A percentile compares a stretch with the other conserved stretches of the same genome.
Evolutionary conservation across 176 grass and related monocot genomes (phyloP).

Genomic region (Pontederia crassipes): DNA sequence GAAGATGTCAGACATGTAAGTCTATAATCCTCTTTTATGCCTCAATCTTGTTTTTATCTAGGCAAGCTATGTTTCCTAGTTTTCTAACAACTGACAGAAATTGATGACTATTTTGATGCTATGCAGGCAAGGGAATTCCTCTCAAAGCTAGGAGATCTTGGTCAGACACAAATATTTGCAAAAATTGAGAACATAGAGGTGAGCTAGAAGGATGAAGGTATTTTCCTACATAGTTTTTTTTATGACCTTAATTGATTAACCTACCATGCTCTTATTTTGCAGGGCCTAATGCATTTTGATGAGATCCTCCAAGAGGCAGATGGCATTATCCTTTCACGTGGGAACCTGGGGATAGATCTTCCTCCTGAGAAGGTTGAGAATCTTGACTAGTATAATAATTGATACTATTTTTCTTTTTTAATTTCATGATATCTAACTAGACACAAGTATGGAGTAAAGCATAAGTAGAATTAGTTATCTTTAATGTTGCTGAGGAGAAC

Average conservation of each 20-base stretch:
- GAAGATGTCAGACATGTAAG: constrained; percentile 85
- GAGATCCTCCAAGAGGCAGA: constrained; percentile 90
- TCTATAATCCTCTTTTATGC: neutral
- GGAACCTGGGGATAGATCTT: constrained; percentile 93
- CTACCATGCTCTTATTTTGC: constrained; percentile 13
- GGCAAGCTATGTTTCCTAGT: neutral
- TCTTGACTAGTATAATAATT: neutral
- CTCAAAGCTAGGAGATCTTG: constrained; percentile 75
- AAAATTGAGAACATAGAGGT: constrained; percentile 99
- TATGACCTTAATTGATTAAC: neutral
- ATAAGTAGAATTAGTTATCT: neutral
- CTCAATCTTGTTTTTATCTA: neutral
- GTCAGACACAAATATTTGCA: constrained; percentile 95
- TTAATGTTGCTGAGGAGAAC: too few species aligned
- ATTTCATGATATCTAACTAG: neutral
- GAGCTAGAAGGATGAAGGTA: constrained; percentile 13
- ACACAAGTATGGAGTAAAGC: neutral
- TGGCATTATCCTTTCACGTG: constrained; percentile 95
- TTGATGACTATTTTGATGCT: neutral
- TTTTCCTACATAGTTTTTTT: neutral
- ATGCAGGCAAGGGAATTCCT: constrained; percentile 70
- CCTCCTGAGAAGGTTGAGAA: constrained; percentile 80
- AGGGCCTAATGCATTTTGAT: constrained; percentile 98
- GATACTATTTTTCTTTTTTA: neutral
- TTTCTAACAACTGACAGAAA: neutral